These are phyloP conservation scores for Naganishia sp. DNA, from an alignment of 1,284 basidiomycete genomes.

Conservation along the genomic window DNA sequence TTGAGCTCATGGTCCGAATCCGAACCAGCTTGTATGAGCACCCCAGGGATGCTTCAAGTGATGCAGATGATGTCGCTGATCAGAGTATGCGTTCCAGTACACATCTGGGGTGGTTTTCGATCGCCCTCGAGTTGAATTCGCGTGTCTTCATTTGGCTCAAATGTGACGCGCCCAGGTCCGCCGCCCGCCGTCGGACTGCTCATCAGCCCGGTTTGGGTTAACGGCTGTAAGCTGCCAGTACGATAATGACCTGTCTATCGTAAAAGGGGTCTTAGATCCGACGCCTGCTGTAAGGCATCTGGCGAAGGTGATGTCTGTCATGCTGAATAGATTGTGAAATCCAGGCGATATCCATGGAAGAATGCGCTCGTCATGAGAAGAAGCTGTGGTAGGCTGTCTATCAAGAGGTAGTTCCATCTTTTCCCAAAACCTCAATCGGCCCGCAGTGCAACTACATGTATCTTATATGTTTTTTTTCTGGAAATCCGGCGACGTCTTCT, in stretches of 20 bases:
- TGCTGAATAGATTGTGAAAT: too few relatives aligned
- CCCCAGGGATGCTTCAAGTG: too few relatives aligned
- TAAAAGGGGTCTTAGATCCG: not conserved
- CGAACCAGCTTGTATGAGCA: not conserved
- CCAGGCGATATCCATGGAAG: too few relatives aligned
- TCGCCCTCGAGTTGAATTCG: constrained; percentile 2
- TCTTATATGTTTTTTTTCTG: constrained; percentile 21
- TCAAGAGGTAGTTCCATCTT: too few relatives aligned
- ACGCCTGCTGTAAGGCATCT: not conserved
- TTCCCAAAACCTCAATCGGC: too few relatives aligned
- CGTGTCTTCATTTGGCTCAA: constrained; percentile 9
- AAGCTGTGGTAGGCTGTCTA: too few relatives aligned
- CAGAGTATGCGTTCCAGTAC: too few relatives aligned
- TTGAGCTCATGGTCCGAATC: constrained; percentile 9
- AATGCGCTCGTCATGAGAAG: too few relatives aligned
- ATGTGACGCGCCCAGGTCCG: constrained; percentile 21
- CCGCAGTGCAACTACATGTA: constrained; percentile 8
- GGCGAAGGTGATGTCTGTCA: too few relatives aligned
- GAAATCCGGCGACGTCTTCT: constrained; percentile 22
- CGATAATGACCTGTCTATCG: constrained; percentile 22
- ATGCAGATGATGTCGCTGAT: too few relatives aligned
- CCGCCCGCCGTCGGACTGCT: constrained; percentile 3
- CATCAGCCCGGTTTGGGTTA: not conserved
- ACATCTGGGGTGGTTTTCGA: constrained; percentile 3
- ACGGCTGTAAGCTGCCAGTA: not conserved